Base-by-base conservation (phyloP, 2,329 filamentous ascomycete genomes). In the Teratosphaeria viscida region DNA sequence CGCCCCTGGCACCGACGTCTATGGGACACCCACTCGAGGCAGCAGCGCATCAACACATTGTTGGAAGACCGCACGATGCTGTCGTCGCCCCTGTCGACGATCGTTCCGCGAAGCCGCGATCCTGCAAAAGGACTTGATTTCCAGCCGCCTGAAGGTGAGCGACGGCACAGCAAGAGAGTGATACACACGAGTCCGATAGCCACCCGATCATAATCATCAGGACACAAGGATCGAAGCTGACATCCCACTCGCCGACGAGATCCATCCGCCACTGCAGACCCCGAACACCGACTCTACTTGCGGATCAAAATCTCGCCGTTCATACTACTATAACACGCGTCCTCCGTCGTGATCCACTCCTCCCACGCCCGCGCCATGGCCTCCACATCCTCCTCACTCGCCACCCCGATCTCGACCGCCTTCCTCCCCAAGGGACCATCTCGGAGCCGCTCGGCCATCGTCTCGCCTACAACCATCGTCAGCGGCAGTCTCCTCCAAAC, bases 291-390 rank as follows among this genome's bases (percentile, higher is more conserved):
- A 43, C 5, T 16, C 57, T 55, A 59, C 63, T 70, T 70, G 27
- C 56, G 62, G 12, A 72, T 63, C 14, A 73, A 39, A 1, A 78
- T 65, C 63, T 79, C 73, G 2, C 76, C 76, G 65, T 78, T 72
- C 65, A 77, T 70, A 19, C 73, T 69, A 1, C 71, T 72, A 60
- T 75, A 75, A 68, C 70, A 74, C 3, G 72, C 76, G 60, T 78
- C 75, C 34, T 77, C 75, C 23, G 71, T 70, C 62, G 68, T 67
- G 55, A 73, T 72, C 71, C 76, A 76, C 43, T 73, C 70, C 52
- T 71, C 69, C 70, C 73, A 78, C 8, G 69, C 73, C 39, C 70
- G 61, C 2, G 70, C 68, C 60, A 78, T 75, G 35, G 68, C 66
- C 47, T 77, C 71, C 39, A 79, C 60, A 29, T 78, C 73, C 29